These are phyloP conservation scores for Lipomyces japonicus DNA, from an alignment of 805 yeast genomes.

Conservation along the genomic window DNA sequence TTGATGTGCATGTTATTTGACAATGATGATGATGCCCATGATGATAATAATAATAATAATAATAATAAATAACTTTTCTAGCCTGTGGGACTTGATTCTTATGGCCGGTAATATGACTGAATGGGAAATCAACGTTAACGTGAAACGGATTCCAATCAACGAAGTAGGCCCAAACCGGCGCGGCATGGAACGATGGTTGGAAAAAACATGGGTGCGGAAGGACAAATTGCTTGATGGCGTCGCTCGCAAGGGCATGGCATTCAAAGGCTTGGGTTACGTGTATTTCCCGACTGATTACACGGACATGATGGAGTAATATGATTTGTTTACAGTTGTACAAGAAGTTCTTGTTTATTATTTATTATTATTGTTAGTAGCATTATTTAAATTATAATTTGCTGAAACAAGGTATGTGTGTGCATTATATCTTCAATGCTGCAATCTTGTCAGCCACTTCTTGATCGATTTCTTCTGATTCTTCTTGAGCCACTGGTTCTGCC, in stretches of 20 bases:
- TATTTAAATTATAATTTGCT: too few relatives aligned
- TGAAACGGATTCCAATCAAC: slow-evolving; percentile 9
- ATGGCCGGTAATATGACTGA: too few relatives aligned
- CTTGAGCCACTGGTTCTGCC: slow-evolving; percentile 48
- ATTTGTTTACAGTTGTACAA: too few relatives aligned
- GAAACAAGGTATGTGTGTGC: not conserved
- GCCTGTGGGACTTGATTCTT: too few relatives aligned
- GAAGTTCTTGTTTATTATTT: not conserved
- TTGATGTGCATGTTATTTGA: too few relatives aligned
- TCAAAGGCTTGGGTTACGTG: slow-evolving; percentile 20
- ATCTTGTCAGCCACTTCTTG: slow-evolving; percentile 49
- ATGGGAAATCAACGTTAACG: slow-evolving; percentile 25
- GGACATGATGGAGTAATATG: slow-evolving; percentile 1
- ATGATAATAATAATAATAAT: too few relatives aligned
- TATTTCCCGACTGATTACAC: slow-evolving; percentile 38
- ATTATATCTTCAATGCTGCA: slow-evolving; percentile 49
- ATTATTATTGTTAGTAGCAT: too few relatives aligned
- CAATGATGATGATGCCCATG: too few relatives aligned
- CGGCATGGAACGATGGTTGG: slow-evolving; percentile 37
- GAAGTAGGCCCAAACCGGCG: slow-evolving; percentile 38
- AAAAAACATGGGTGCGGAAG: slow-evolving; percentile 46
- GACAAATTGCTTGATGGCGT: slow-evolving; percentile 47
- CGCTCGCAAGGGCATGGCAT: slow-evolving; percentile 50
- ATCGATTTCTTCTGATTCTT: slow-evolving; percentile 42
- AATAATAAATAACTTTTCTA: too few relatives aligned